These are phyloP conservation scores for Cryphonectria carpinicola DNA, from an alignment of 2,329 filamentous ascomycete genomes.

Conservation along the genomic window DNA sequence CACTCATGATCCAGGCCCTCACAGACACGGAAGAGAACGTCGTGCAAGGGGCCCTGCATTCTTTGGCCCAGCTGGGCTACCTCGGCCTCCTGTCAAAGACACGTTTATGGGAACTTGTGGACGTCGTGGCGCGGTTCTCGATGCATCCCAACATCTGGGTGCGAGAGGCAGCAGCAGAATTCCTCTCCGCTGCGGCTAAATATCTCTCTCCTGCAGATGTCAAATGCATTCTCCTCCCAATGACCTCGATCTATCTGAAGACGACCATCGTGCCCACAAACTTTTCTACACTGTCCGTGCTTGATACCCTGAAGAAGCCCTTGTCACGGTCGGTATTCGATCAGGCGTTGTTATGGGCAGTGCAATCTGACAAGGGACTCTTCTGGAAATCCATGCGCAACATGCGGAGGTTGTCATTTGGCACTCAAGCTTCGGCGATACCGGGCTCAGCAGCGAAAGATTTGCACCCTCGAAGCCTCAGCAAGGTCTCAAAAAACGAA, in stretches of 20 bases:
- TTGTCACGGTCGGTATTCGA: conserved; percentile 81
- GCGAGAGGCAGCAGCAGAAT: conserved; percentile 83
- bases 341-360: conserved; percentile 82
- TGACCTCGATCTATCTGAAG: conserved; percentile 82
- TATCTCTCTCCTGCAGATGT: conserved; percentile 80
- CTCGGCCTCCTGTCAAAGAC: conserved; percentile 84
- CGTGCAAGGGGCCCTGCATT: conserved; percentile 86
- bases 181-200: conserved; percentile 75
- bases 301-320: conserved; percentile 83
- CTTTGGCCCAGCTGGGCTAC: conserved; percentile 84
- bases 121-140: conserved; percentile 81
- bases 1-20: conserved; percentile 92
- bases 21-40: conserved; percentile 94
- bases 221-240: conserved; percentile 79
- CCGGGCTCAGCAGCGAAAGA: conserved; percentile 61
- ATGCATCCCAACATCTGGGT: conserved; percentile 97
- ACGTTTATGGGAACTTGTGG: conserved; percentile 85
- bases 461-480: conserved; percentile 59
- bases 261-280: conserved; percentile 62
- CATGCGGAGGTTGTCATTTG: conserved; percentile 67
- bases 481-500: conserved; percentile 74
- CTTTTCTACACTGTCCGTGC: conserved; percentile 72
- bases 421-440: conserved; percentile 61
- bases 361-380: conserved; percentile 75
- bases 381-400: conserved; percentile 85